A percentile compares a stretch with the other conserved stretches of the same genome.
Evolutionary conservation across 164 flowering plant species (phyloP).

Genomic region (Magnolia kwangsiensis): DNA sequence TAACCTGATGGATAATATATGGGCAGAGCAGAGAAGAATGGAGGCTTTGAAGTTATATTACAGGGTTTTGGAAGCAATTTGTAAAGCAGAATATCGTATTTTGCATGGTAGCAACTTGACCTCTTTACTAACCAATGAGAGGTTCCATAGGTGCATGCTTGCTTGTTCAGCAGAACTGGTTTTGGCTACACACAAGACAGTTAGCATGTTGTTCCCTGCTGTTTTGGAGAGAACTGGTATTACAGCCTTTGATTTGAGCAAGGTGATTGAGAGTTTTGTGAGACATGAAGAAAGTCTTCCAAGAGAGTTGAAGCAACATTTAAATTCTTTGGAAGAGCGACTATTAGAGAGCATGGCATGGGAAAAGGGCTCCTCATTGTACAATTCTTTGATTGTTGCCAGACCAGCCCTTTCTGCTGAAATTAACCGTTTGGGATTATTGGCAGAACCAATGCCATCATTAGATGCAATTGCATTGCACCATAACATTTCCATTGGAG

Average conservation of each 20-base stretch:
- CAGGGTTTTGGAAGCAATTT: slow-evolving; percentile 90
- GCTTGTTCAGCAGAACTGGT: slow-evolving; percentile 98
- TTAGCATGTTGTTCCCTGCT: slow-evolving; percentile 91
- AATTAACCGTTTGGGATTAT: slow-evolving; percentile 68
- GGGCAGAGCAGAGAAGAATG: slow-evolving; percentile 91
- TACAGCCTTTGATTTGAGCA: slow-evolving; percentile 99
- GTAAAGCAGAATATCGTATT: slow-evolving; percentile 79
- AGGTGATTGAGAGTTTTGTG: slow-evolving; percentile 97
- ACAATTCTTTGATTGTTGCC: slow-evolving; percentile 91
- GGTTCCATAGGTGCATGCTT: slow-evolving; percentile 98
- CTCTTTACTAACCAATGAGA: slow-evolving; percentile 85
- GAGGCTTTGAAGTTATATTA: slow-evolving; percentile 87
- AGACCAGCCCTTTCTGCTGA: slow-evolving; percentile 69
- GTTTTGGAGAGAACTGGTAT: slow-evolving; percentile 94
- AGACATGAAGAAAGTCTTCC: slow-evolving; percentile 96
- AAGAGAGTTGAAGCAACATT: slow-evolving; percentile 84
- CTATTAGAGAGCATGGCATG: slow-evolving; percentile 96
- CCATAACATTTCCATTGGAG: slow-evolving; percentile 56
- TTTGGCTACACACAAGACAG: slow-evolving; percentile 92
- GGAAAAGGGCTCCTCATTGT: slow-evolving; percentile 97
- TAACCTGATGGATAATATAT: slow-evolving; percentile 78
- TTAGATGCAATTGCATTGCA: slow-evolving; percentile 85
- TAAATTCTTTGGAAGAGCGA: slow-evolving; percentile 92
- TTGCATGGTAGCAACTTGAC: slow-evolving; percentile 75
- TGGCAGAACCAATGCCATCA: slow-evolving; percentile 98